Percentiles rank a stretch among this genome's conserved stretches.
phyloP scores from a whole-genome alignment of 805 yeast species.

The Hyphopichia homilentoma region DNA sequence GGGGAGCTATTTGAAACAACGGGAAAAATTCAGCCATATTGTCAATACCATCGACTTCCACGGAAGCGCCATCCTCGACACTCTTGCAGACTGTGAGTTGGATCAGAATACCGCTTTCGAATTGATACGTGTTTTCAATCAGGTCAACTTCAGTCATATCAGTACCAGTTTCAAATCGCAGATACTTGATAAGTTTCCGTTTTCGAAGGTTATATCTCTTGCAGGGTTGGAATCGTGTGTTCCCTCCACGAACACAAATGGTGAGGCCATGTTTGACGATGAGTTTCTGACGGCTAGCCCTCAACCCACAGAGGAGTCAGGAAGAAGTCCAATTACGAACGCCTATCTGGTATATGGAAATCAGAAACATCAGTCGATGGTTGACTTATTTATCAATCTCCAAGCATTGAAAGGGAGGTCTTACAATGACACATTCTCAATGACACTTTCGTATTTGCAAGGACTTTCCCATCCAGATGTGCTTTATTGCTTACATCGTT shows the following conservation, averaged over 20 bases:
- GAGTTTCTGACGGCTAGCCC: constrained; percentile 5
- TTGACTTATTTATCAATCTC: neutral
- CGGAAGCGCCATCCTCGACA: constrained; percentile 5
- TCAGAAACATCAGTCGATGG: neutral
- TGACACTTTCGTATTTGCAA: constrained; percentile 4
- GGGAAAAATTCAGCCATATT: constrained; percentile 5
- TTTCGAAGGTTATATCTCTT: too few relatives aligned
- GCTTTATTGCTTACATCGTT: constrained; percentile 4
- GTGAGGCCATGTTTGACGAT: constrained; percentile 7
- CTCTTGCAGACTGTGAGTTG: constrained; percentile 4
- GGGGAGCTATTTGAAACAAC: neutral
- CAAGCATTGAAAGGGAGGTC: too few relatives aligned
- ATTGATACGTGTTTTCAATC: constrained; percentile 6
- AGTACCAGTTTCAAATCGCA: too few relatives aligned
- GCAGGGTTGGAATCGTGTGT: too few relatives aligned
- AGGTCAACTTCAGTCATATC: neutral
- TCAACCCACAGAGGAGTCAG: neutral
- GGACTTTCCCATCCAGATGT: constrained; percentile 3
- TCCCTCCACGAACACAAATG: too few relatives aligned
- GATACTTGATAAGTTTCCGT: constrained; percentile 6
- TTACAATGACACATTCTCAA: neutral
- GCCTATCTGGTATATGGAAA: neutral
- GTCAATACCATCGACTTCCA: constrained; percentile 14
- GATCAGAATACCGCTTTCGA: constrained; percentile 2
- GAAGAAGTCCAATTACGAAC: neutral